Base-by-base conservation (phyloP, 768 basidiomycete species). In the Mycena sanguinolenta region DNA sequence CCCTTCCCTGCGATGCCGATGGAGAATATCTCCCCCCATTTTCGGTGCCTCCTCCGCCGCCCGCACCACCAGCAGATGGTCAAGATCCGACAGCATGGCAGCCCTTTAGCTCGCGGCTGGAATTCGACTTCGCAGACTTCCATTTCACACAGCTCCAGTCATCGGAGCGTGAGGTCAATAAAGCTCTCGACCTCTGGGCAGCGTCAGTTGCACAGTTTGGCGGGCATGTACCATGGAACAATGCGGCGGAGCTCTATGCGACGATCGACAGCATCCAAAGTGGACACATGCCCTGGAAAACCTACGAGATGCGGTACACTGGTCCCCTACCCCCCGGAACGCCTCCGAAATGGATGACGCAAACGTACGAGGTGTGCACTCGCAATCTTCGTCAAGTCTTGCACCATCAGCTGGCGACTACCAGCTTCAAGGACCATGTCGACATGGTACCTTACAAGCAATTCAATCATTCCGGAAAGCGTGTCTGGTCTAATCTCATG, bases 181-280 rank as follows among this genome's bases (percentile, higher is more conserved):
- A 30, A 2, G 66, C 66, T 7, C 53, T 67, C 38, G 66, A 67
- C 32, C 27, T 67, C 30, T 67, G 66, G 66, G 66, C 66, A 1
- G 66, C 66, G 12, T 61, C 66, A 7, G 39, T 67, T 1, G 19
- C 25, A 7, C 2, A 27, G 12, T 62, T 23, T 12, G 59, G 53
- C 3, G 42, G 42, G 2, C 55, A 39, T 30, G 59, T 53, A 10
- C 58, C 65, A 3, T 67, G 65, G 65, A 54, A 42, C 5, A 62
- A 80, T 81, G 23, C 63, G 0, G 38, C 0, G 2, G 52, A 63
- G 1, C 63, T 63, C 12, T 63, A 63, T 9, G 16, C 63, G 0
- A n/a, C 28, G 17, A 63, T 63, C 17, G 63, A 63, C 39, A 3
- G 3, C 1, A 55, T 63, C 14, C 63, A 55, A 25, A 10, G 10